phyloP scores from a whole-genome alignment of 768 basidiomycete genomes.

The Auricularia sp. region DNA sequence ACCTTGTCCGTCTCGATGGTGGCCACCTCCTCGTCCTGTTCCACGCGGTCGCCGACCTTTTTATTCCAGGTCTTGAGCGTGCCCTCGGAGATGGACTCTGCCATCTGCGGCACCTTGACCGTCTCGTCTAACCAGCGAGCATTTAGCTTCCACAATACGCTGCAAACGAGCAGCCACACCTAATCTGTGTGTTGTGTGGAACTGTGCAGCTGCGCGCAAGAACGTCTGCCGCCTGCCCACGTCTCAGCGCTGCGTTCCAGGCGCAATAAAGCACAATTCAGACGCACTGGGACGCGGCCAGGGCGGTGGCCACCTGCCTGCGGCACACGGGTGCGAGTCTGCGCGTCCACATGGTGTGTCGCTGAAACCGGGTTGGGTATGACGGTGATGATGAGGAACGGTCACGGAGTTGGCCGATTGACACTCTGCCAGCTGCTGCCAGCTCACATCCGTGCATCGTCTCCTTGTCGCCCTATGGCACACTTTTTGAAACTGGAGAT shows the following conservation, averaged over 20 bases:
- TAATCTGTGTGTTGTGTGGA: not conserved
- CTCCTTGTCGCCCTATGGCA: too few relatives aligned
- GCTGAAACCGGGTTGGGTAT: not conserved
- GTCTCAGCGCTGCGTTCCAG: not conserved
- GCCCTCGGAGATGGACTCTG: slow-evolving; percentile 96
- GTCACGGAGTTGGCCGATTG: too few relatives aligned
- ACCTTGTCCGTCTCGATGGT: slow-evolving; percentile 99
- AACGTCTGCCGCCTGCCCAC: not conserved
- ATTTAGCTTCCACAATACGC: not conserved
- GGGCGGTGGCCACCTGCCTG: not conserved
- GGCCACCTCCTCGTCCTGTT: slow-evolving; percentile 90
- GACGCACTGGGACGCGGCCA: not conserved
- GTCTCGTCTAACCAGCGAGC: slow-evolving; percentile 49
- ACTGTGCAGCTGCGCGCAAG: not conserved
- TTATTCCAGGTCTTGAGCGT: slow-evolving; percentile 93
- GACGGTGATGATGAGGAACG: not conserved
- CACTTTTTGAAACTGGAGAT: too few relatives aligned
- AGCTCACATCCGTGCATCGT: too few relatives aligned
- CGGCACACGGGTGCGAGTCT: not conserved
- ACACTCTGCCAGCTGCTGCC: too few relatives aligned
- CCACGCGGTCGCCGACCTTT: slow-evolving; percentile 83
- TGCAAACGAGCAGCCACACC: not conserved
- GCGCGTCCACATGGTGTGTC: not conserved
- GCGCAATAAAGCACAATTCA: too few relatives aligned
- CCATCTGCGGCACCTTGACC: slow-evolving; percentile 94